Evolutionary conservation across 805 yeast species (phyloP).

Genomic region (Zygosaccharomyces pseudorouxii): DNA sequence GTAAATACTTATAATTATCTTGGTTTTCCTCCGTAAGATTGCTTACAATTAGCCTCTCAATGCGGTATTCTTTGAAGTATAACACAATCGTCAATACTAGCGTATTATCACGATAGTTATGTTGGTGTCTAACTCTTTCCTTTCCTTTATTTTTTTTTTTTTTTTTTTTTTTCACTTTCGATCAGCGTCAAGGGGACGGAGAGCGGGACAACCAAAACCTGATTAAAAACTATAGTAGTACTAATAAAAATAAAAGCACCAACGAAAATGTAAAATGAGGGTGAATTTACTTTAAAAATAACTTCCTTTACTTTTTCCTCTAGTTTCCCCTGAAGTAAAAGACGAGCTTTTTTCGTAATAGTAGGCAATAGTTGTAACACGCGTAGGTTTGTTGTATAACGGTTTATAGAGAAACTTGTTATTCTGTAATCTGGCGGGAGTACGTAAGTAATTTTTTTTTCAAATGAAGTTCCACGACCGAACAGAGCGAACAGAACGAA

Average conservation of each 20-base stretch:
- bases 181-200: slow-evolving; percentile 6
- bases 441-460: not conserved
- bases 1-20: not conserved
- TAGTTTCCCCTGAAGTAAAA: no score
- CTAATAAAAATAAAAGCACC: not conserved
- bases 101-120: not conserved
- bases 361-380: no score
- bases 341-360: no score
- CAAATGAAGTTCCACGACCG: not conserved
- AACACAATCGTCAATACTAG: not conserved
- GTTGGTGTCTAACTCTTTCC: not conserved
- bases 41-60: not conserved
- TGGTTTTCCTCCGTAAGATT: not conserved
- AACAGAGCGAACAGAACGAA: not conserved
- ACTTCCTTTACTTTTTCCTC: not conserved
- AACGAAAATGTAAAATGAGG: not conserved
- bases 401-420: not conserved
- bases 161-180: slow-evolving; percentile 2
- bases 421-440: not conserved
- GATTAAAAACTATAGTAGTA: not conserved
- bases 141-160: not conserved
- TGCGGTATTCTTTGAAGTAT: not conserved
- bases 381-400: no score
- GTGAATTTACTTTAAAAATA: no score
- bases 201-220: slow-evolving; percentile 2